phyloP scores from a whole-genome alignment of 2,329 filamentous ascomycete genomes.

The Trichoderma hamatum region DNA sequence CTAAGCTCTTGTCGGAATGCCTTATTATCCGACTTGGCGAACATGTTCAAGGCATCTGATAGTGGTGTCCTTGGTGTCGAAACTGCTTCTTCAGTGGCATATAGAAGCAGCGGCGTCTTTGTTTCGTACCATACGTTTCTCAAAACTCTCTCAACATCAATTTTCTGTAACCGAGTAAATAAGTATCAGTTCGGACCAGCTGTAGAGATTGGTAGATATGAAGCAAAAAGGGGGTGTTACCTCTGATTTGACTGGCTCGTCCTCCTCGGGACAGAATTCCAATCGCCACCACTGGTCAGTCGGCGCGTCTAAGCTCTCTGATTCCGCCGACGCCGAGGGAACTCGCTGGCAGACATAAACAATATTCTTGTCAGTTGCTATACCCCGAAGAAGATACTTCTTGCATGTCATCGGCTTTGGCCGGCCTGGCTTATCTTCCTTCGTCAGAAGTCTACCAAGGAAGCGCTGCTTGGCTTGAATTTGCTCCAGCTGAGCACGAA shows the following conservation, averaged over 20 bases:
- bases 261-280: slow-evolving; percentile 45
- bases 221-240: slow-evolving; percentile 38
- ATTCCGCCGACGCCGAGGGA: slow-evolving; percentile 47
- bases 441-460: slow-evolving; percentile 46
- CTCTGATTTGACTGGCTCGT: slow-evolving; percentile 52
- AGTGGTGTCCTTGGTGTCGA: slow-evolving; percentile 41
- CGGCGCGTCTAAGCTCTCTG: slow-evolving; percentile 39
- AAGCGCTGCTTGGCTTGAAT: slow-evolving; percentile 43
- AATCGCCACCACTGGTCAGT: slow-evolving; percentile 62
- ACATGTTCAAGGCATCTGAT: slow-evolving; percentile 47
- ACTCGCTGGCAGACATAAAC: slow-evolving; percentile 55
- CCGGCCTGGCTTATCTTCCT: slow-evolving; percentile 43
- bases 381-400: slow-evolving; percentile 55
- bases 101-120: slow-evolving; percentile 54
- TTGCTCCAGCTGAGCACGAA: slow-evolving; percentile 38
- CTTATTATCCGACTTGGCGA: slow-evolving; percentile 56
- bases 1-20: slow-evolving; percentile 55
- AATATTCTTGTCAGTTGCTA: slow-evolving; percentile 51
- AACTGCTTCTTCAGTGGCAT: slow-evolving; percentile 56
- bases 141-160: slow-evolving; percentile 49
- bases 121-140: slow-evolving; percentile 52
- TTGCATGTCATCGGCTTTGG: slow-evolving; percentile 47
- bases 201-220: neutral
- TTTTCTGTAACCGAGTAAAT: slow-evolving; percentile 45
- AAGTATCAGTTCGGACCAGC: slow-evolving; percentile 26